Percentiles rank a stretch among this genome's conserved stretches.
phyloP scores from a whole-genome alignment of 192 early-diverging fungal genomes.

The Chytriomyces sp. region DNA sequence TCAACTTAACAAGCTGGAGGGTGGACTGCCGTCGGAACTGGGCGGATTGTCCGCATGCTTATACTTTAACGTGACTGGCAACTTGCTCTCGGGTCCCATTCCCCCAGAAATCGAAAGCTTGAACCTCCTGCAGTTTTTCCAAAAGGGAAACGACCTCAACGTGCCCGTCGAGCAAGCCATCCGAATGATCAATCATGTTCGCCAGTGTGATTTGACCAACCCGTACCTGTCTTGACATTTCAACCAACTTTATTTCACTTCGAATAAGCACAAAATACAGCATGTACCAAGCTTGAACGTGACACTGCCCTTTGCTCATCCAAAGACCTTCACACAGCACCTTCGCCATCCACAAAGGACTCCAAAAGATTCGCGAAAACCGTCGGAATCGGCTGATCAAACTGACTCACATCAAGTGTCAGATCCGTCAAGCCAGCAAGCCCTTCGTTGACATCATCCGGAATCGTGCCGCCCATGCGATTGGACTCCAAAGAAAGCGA shows the following conservation, averaged over 20 bases:
- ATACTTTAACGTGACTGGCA: background rate
- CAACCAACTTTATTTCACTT: background rate
- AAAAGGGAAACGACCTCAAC: background rate
- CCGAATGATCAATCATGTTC: background rate
- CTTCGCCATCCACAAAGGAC: background rate
- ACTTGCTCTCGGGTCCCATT: background rate
- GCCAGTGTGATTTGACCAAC: background rate
- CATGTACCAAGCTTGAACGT: background rate
- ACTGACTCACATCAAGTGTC: background rate
- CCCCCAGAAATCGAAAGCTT: background rate
- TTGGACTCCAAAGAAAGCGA: background rate
- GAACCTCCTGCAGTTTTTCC: background rate
- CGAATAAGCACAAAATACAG: background rate
- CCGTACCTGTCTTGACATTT: background rate
- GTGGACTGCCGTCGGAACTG: background rate
- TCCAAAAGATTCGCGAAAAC: background rate
- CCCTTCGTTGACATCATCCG: background rate
- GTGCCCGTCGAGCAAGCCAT: background rate
- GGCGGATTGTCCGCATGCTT: background rate
- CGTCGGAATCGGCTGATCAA: background rate
- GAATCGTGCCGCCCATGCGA: background rate
- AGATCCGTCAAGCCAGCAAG: background rate
- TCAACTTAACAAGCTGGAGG: background rate
- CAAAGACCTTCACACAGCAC: background rate
- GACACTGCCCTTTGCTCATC: background rate